Base-by-base conservation (phyloP, 2,329 filamentous ascomycete species). In the Truncatella angustata region DNA sequence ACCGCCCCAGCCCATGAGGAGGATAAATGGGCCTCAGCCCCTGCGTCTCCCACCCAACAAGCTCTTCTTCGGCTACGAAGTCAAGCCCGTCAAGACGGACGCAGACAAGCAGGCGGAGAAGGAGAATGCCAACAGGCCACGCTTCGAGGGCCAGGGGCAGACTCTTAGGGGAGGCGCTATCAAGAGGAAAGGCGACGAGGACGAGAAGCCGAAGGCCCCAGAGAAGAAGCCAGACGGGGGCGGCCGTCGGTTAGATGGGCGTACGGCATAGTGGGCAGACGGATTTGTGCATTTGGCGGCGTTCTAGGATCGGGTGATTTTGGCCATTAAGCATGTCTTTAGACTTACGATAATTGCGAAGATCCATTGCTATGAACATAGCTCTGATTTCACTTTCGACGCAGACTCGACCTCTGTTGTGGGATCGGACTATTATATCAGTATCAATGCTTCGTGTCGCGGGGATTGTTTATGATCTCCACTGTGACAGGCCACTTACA, bases 41-140 rank as follows among this genome's bases (percentile, higher is more conserved):
- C 79, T 99, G 6, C 82, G 94, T 24, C 70, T 99, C 48, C 82
- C 90, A 0, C 87, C 89, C 0, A 94, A 94, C 63, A 96, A 97
- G 71, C 78, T 99, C 4, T 99, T 99, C 77, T 96, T 99, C 58
- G 94, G 94, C 3, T 99, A 97, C 64, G 88, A 96, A 64, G 81
- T 96, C 66, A 96, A 88, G 69, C 93, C 93, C 0, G 78, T 95
- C 37, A 92, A 91, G 75, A 90, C 89, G 7, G 84, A 87, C 52
- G 87, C 84, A 32, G 84, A 90, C 53, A 85, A 84, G 66, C 82
- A 84, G 48, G 78, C 85, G 54, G 84, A 87, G 54, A 80, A 84
- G 34, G 81, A 84, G 55, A 77, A 84, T n/a, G 78, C 81, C 4
- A 78, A 79, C 54, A 82, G 84, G 58, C 87, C 87, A n/a, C 84